Evolutionary conservation across 2,329 filamentous ascomycete genomes (phyloP).

Genomic region (Sarocladium oryzae): DNA sequence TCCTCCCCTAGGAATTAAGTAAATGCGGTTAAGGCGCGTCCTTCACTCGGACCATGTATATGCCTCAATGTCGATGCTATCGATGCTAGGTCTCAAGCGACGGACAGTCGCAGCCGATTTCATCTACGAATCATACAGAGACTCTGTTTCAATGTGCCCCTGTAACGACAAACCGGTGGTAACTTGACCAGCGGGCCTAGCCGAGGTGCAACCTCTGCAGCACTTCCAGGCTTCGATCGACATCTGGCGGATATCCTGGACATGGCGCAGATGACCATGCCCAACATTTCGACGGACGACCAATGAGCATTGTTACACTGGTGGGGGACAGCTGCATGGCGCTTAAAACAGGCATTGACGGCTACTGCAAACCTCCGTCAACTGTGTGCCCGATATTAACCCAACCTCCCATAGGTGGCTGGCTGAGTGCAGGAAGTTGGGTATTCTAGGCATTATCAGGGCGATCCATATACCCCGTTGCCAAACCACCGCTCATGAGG

Average conservation of each 20-base stretch:
- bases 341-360: not conserved
- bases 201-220: not conserved
- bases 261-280: not conserved
- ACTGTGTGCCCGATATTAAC: not conserved
- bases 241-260: not conserved
- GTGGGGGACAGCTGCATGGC: slow-evolving; percentile 1
- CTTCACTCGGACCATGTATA: no score
- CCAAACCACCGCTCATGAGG: no score
- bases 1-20: no score
- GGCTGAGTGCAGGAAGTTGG: not conserved
- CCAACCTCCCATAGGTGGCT: not conserved
- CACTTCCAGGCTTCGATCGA: not conserved
- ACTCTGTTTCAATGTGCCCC: slow-evolving; percentile 6
- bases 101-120: no score
- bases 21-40: no score
- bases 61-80: no score
- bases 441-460: no score
- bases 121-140: no score
- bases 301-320: not conserved
- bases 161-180: not conserved
- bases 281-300: not conserved
- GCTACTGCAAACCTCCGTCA: not conserved
- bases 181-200: not conserved
- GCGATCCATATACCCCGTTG: no score
- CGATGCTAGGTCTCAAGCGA: no score